Base-by-base conservation (phyloP, 108 stramenopile genomes). In the Asterionellopsis glacialis region DNA sequence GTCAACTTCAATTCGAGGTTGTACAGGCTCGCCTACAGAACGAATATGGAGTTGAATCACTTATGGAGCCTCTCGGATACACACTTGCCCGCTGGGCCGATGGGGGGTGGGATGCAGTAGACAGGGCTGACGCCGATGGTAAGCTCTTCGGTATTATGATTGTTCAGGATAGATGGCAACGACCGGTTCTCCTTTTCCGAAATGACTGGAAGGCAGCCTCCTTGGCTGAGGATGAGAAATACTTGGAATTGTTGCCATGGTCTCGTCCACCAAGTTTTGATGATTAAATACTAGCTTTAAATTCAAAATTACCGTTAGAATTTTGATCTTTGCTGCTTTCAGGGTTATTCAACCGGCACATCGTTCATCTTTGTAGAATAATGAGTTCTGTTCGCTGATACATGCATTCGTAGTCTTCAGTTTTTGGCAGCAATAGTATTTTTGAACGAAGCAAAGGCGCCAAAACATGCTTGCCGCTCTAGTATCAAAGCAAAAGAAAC, bases 1-100 rank as follows among this genome's bases (percentile, higher is more conserved):
- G 96, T 19, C 91, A 95, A 62, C 76, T 97, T 19, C 96, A 97
- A 67, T 95, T 97, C 61, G 95, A 97, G 74, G 96, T 95, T 14
- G 93, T 96, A 1, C 88, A 91, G 64, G 91, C 88, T 11, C 76
- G 97, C 9, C 74, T 97, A 49, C 65, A 93, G 72, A 79, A 75
- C 62, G 97, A 97, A 68, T 97, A 97, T 64, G 77, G 73, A 25
- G 97, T 96, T 9, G 89, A 91, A 41, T 81, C 85, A 9, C 72
- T 72, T 5, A 64, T 97, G 63, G 97, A 97, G 62, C 90, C 92
- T 6, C 64, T 97, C 25, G 63, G 80, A n/a, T 97, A 90, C 64
- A 82, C 86, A 4, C 63, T 95, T 45, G 95, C 95, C 1, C 88
- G 95, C 43, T 97, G 97, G 97, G 91, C 86, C 19, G 85, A 87